Percentiles rank a stretch among this genome's conserved stretches.
Conservation (phyloP, 169 alveolate species). For the Plasmodium falciparum region DNA sequence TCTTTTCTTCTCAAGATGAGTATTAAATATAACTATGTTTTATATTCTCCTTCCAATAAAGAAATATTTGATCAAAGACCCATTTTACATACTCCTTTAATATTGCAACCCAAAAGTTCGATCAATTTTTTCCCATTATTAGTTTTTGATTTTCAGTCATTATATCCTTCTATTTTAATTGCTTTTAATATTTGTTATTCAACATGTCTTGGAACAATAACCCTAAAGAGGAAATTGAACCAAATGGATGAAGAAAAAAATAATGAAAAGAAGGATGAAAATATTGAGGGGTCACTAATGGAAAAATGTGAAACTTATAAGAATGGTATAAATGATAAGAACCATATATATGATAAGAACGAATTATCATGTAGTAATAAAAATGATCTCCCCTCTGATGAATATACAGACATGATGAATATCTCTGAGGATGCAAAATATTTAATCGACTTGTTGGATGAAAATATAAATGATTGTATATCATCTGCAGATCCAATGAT, state of each 20-base stretch:
- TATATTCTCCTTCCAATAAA: conserved; percentile 77
- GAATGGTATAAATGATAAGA: background rate
- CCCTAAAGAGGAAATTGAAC: conserved; percentile 13
- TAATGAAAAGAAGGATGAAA: background rate
- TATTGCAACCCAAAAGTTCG: conserved; percentile 93
- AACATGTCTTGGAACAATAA: conserved; percentile 87
- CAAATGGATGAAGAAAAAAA: conserved; percentile 2
- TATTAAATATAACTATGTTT: conserved; percentile 58
- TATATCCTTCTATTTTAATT: conserved; percentile 96
- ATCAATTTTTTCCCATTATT: conserved; percentile 95
- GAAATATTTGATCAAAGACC: conserved; percentile 89
- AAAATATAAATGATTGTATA: background rate
- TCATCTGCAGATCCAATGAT: background rate
- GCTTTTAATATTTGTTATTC: conserved; percentile 97
- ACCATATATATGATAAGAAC: too few species aligned
- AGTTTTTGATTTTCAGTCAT: conserved; percentile 96
- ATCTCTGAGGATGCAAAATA: background rate
- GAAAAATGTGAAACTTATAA: too few species aligned
- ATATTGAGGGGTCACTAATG: background rate
- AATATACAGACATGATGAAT: background rate
- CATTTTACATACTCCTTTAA: conserved; percentile 89
- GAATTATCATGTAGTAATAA: too few species aligned
- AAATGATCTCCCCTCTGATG: too few species aligned
- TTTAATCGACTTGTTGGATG: too few species aligned
- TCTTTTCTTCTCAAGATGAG: conserved; percentile 75